These are phyloP conservation scores for Chytriomyces confervae DNA, from an alignment of 192 early-diverging fungal genomes.

Conservation along the genomic window DNA sequence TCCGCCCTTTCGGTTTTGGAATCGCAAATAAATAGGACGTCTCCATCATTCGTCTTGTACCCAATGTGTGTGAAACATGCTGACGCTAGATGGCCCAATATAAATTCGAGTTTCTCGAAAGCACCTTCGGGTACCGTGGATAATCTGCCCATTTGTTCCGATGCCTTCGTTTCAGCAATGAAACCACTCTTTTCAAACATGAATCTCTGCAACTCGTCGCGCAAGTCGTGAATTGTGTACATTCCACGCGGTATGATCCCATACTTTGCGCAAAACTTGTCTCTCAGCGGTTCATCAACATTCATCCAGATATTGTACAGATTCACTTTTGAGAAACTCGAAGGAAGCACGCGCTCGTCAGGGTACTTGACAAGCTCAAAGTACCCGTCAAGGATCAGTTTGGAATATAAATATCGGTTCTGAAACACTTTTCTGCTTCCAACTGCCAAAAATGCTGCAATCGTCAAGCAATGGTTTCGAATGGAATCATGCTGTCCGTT, in stretches of 20 bases:
- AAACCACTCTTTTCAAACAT: not conserved
- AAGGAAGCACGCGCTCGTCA: not conserved
- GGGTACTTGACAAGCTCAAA: not conserved
- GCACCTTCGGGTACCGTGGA: not conserved
- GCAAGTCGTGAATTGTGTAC: constrained; percentile 7
- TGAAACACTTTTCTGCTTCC: constrained; percentile 1
- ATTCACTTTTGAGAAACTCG: constrained; percentile 25
- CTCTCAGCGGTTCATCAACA: not conserved
- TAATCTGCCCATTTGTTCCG: not conserved
- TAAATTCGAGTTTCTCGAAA: constrained; percentile 14
- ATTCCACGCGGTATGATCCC: constrained; percentile 7
- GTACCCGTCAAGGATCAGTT: not conserved
- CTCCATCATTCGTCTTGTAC: not conserved
- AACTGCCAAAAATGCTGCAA: constrained; percentile 32
- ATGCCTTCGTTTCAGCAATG: not conserved
- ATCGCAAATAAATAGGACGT: constrained; percentile 17
- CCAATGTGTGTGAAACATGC: constrained; percentile 33
- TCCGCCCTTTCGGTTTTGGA: not conserved
- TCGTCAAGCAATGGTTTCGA: constrained; percentile 10
- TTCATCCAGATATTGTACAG: constrained; percentile 6
- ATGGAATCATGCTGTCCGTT: not conserved
- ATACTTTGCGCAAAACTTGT: constrained; percentile 24
- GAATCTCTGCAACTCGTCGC: not conserved
- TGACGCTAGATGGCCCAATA: constrained; percentile 20
- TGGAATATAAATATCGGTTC: not conserved